Evolutionary conservation across 73 alveolate species (phyloP), one percentile per base, ranked within the genome.

Genomic region (Tetrahymena elliotti): DNA sequence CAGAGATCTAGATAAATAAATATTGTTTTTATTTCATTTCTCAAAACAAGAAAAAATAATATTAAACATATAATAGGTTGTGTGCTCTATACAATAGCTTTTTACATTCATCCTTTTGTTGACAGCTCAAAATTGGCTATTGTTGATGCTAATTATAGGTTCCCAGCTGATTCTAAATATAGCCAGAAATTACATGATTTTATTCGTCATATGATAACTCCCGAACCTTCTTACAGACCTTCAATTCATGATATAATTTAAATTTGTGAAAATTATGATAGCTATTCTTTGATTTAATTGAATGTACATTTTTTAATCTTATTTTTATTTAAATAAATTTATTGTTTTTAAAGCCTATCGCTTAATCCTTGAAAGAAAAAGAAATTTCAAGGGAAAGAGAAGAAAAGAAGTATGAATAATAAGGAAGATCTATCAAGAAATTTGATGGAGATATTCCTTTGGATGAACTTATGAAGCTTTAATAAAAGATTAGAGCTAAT

Each of bases 191-290:
- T 98, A 83, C 95, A 97, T 94, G 99, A 98, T 97, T 98, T 98
- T 40, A 98, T 98, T 38, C 97, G 99, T 93, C 95, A 94, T 83
- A 94, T 98, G 97, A 95, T 98, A 37, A 98, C 98, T 54, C 99
- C 99, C 52, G 97, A 98, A 93, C 99, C 99, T 93, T 82, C 93
- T 33, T 93, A 40, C 20, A 98, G 99, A 93, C 99, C 99, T n/a
- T 83, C 96, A 38, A 97, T 98, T 31, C 93, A 88, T 82, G 98
- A 98, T 35, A 93, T 98, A 36, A 83, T 97, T 24, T 52, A 96
- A 36, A 93, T 96, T 24, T 54, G 98, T 38, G 94, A 94, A 53
- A 95, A 97, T 93, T 99, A 98, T 98, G 97, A 98, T 38, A 36
- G 54, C 34, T n/a, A 83, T 83, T 52, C 83, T 8, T 83, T 35